Conservation (phyloP, 169 alveolate species). For the Cryptosporidium meleagridis region DNA sequence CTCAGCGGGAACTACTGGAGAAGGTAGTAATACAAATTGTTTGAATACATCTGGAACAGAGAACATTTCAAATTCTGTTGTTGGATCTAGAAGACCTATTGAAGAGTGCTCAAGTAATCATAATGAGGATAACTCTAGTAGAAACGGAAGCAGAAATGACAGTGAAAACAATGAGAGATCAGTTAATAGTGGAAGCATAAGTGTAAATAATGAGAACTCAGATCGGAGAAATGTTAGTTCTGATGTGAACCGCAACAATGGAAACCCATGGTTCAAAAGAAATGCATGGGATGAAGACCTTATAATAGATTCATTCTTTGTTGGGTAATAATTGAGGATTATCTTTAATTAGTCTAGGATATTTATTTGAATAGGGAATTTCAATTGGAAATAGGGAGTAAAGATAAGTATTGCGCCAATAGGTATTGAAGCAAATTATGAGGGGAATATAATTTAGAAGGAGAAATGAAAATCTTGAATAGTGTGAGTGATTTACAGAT, state of each 20-base stretch:
- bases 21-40: too few relatives aligned
- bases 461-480: not conserved
- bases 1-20: not conserved
- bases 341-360: too few relatives aligned
- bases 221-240: conserved; percentile 4
- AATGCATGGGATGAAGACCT: conserved; percentile 73
- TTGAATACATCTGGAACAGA: not conserved
- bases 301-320: conserved; percentile 61
- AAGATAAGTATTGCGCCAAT: too few relatives aligned
- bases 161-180: not conserved
- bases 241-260: not conserved
- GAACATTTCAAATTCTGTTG: not conserved
- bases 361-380: too few relatives aligned
- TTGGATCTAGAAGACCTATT: not conserved
- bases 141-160: not conserved
- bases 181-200: not conserved
- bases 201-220: not conserved
- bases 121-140: not conserved
- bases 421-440: not conserved
- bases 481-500: not conserved
- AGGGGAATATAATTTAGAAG: not conserved
- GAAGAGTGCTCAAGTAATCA: not conserved
- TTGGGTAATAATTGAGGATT: conserved; percentile 1
- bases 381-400: not conserved
- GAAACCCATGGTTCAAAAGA: conserved; percentile 58